These are phyloP conservation scores for Eucalyptus pauciflora DNA, from an alignment of 345 rosid species.

Conservation along the genomic window DNA sequence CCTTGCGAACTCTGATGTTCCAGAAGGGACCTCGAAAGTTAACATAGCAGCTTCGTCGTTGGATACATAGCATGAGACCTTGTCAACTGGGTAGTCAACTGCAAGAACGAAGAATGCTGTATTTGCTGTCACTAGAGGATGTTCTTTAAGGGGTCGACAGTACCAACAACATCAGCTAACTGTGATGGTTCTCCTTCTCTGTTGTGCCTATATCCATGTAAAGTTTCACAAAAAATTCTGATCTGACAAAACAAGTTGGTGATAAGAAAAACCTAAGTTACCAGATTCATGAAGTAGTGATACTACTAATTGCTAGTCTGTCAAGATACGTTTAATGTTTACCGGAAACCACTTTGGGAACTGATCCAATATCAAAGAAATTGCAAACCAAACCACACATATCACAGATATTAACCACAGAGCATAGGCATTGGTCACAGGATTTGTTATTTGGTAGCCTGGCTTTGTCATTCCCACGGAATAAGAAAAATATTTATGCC, in stretches of 20 bases:
- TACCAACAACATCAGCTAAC: slow-evolving; percentile 85
- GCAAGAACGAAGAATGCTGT: slow-evolving; percentile 79
- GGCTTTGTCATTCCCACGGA: slow-evolving; percentile 78
- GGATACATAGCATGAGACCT: slow-evolving; percentile 83
- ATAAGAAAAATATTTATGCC: background rate
- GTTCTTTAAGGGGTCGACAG: slow-evolving; percentile 89
- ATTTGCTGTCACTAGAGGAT: slow-evolving; percentile 89
- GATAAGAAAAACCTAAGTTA: background rate
- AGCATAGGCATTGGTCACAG: slow-evolving; percentile 68
- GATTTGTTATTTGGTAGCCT: slow-evolving; percentile 73
- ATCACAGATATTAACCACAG: slow-evolving; percentile 84
- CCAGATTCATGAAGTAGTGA: background rate
- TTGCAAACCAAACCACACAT: slow-evolving; percentile 93
- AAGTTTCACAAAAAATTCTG: background rate
- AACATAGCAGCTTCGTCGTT: slow-evolving; percentile 96
- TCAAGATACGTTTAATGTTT: slow-evolving; percentile 74
- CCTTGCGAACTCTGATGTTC: slow-evolving; percentile 86
- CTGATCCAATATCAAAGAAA: slow-evolving; percentile 95
- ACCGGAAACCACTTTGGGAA: slow-evolving; percentile 90
- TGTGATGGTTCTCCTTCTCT: slow-evolving; percentile 82
- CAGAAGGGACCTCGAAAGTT: slow-evolving; percentile 73
- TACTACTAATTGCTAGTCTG: slow-evolving; percentile 64
- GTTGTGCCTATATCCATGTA: slow-evolving; percentile 45
- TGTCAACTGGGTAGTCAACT: slow-evolving; percentile 93
- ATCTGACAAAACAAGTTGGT: background rate